Percentiles rank a stretch among this genome's conserved stretches.
phyloP scores from a whole-genome alignment of 2,329 filamentous ascomycete genomes.

The Cadophora sp. region DNA sequence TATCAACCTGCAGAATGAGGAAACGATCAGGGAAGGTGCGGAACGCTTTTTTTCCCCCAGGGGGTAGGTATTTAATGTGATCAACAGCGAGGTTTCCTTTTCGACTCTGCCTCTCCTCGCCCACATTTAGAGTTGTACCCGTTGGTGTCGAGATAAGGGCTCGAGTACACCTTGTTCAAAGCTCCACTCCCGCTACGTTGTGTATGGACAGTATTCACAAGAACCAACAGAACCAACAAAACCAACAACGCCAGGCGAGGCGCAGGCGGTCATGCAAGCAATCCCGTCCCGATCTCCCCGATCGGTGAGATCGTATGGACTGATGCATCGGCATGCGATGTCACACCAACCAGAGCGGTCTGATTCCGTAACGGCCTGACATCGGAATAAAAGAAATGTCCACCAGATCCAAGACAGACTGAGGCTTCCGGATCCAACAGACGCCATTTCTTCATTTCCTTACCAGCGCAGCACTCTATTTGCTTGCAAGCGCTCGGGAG shows the following conservation, averaged over 20 bases:
- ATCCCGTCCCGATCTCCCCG: constrained; percentile 14
- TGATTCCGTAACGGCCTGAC: background rate
- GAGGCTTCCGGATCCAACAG: background rate
- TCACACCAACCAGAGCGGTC: background rate
- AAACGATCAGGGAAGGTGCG: background rate
- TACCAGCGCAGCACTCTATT: background rate
- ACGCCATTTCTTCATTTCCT: background rate
- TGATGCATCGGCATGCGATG: background rate
- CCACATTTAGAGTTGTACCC: background rate
- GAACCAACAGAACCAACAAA: constrained; percentile 4
- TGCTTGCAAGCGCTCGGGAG: constrained; percentile 24
- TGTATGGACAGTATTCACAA: background rate
- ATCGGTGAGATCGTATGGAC: constrained; percentile 7
- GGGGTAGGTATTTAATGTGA: background rate
- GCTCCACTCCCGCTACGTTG: background rate
- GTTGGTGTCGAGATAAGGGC: constrained; percentile 3
- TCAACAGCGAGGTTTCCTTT: background rate
- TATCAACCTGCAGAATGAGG: background rate
- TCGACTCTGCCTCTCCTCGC: background rate
- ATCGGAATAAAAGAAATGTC: background rate
- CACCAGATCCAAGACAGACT: constrained; percentile 1
- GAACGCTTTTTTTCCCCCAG: background rate
- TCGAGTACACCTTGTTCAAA: background rate
- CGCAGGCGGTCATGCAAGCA: constrained; percentile 9
- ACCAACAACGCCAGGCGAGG: background rate